These are phyloP conservation scores for Lathyrus aphaca DNA, from an alignment of 306 rosid species.

Conservation along the genomic window DNA sequence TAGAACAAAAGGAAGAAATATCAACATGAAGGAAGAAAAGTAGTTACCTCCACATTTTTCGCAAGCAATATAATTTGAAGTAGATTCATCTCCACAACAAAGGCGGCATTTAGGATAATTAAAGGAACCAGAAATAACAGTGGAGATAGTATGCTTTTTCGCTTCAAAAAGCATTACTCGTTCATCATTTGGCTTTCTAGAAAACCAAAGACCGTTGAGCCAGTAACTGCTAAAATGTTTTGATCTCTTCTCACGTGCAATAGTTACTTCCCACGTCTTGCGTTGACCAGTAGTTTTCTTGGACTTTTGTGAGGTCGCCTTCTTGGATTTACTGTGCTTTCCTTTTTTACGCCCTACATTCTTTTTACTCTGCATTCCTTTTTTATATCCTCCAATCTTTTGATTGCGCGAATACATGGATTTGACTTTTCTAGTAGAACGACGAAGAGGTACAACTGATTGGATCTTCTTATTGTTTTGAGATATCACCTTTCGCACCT, in stretches of 20 bases:
- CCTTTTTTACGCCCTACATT: constrained; percentile 61
- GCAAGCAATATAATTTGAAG: constrained; percentile 68
- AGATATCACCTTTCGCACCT: constrained; percentile 53
- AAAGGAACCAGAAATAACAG: constrained; percentile 42
- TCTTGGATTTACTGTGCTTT: constrained; percentile 62
- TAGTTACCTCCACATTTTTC: constrained; percentile 80
- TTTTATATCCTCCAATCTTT: constrained; percentile 60
- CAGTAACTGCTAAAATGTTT: constrained; percentile 63
- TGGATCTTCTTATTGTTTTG: constrained; percentile 53
- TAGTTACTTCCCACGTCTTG: constrained; percentile 41
- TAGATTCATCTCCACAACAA: constrained; percentile 63
- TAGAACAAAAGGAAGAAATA: constrained; percentile 9
- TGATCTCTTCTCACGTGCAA: constrained; percentile 58
- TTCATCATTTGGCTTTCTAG: constrained; percentile 79
- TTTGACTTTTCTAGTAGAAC: constrained; percentile 84
- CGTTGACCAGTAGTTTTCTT: constrained; percentile 48
- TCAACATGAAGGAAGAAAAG: constrained; percentile 13
- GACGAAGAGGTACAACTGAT: constrained; percentile 74
- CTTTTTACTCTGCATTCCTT: constrained; percentile 49
- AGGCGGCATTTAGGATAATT: constrained; percentile 72
- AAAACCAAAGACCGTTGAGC: constrained; percentile 82
- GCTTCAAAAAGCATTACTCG: constrained; percentile 69
- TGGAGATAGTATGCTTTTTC: constrained; percentile 53
- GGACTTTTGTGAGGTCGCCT: constrained; percentile 52
- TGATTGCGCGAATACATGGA: constrained; percentile 58